Evolutionary conservation across 2,329 filamentous ascomycete genomes (phyloP), one percentile per base, ranked within the genome.

Genomic region (Pyrenochaeta sp.): DNA sequence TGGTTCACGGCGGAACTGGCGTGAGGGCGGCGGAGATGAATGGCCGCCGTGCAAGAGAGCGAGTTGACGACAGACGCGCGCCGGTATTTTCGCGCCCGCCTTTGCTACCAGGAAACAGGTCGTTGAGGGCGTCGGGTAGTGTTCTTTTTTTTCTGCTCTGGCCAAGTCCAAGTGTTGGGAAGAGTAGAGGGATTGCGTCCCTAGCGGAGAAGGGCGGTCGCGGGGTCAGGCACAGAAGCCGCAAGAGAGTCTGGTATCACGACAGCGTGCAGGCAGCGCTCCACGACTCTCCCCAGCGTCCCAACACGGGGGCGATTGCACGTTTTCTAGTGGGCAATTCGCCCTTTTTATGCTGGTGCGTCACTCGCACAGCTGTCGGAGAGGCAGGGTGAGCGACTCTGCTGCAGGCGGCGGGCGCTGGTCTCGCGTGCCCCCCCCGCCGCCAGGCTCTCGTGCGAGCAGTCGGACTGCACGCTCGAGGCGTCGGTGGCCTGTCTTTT

Each of bases 271-370:
- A 30, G 32, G 31, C 50, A 40, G 56, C 51, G 33, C 49, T 58
- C 67, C 66, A 68, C 42, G 58, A 50, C 49, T 51, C 45, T 42
- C 57, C 61, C 52, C 58, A 54, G 60, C 61, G 47, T 46, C 55
- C 55, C n/a, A n/a, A 66, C 69, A 71, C 69, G 69, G 55, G 67
- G 69, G 49, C 64, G 37, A 54, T 55, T 54, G 54, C 58, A 51
- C 60, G 51, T 48, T 54, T 71, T 61, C 61, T 66, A 71, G 67
- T 72, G 69, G 69, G 66, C 62, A 56, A 44, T 45, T 23, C 47
- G 46, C 32, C 17, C 33, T 50, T 44, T 51, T 43, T 47, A 60
- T 53, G 60, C 49, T 48, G 33, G 52, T 55, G 59, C 60, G 60
- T 63, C 58, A 60, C 51, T 27, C 43, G 45, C 31, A 30, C 32